A percentile compares a stretch with the other conserved stretches of the same genome.
Conservation (phyloP, 2,329 filamentous ascomycete genomes). For the Rosellinia necatrix region DNA sequence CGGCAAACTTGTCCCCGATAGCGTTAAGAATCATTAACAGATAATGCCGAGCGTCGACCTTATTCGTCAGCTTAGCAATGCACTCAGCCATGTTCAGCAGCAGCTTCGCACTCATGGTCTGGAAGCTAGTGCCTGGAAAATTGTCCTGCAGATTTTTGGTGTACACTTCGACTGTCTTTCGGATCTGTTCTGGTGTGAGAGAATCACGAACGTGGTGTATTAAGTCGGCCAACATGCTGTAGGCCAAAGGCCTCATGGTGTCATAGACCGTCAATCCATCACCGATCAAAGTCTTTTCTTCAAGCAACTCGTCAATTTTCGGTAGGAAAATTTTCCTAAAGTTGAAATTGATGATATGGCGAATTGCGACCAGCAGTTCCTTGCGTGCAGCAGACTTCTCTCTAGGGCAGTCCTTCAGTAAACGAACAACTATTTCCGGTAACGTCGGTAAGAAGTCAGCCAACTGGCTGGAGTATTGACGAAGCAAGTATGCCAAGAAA, state of each 20-base stretch:
- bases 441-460: constrained; percentile 85
- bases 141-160: constrained; percentile 94
- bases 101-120: constrained; percentile 98
- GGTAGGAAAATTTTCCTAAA: constrained; percentile 92
- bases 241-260: constrained; percentile 91
- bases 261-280: constrained; percentile 97
- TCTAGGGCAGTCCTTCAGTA: constrained; percentile 90
- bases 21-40: constrained; percentile 97
- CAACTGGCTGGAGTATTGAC: constrained; percentile 85
- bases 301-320: constrained; percentile 92
- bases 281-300: constrained; percentile 91
- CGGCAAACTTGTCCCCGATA: constrained; percentile 96
- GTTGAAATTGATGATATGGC: constrained; percentile 99
- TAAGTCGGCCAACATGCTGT: constrained; percentile 97
- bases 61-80: constrained; percentile 91
- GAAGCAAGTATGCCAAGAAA: constrained; percentile 89
- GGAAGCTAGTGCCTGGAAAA: constrained; percentile 96
- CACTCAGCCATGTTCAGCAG: constrained; percentile 98
- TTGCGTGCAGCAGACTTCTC: constrained; percentile 95
- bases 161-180: constrained; percentile 95
- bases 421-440: constrained; percentile 85
- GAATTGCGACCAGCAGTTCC: constrained; percentile 91
- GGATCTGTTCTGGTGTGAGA: constrained; percentile 87
- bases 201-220: constrained; percentile 95
- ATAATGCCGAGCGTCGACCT: constrained; percentile 92